phyloP scores from a whole-genome alignment of 208 protist genomes.

The Trypanosomatidae sp. region DNA sequence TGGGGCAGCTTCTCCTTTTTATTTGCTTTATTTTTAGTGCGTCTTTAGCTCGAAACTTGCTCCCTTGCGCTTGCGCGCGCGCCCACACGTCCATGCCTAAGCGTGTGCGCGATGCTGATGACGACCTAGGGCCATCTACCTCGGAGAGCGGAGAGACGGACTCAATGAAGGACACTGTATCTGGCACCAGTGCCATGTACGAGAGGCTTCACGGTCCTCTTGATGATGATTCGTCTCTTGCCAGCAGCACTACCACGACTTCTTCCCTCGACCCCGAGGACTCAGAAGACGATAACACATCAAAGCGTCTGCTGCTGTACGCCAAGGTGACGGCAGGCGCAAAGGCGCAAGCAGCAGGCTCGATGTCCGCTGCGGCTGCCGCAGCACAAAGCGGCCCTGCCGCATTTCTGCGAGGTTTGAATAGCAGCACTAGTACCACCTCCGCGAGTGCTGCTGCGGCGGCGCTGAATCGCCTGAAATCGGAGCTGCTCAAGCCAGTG shows the following conservation, averaged over 20 bases:
- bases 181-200: neutral
- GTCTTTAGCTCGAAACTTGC: neutral
- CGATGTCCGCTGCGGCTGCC: neutral
- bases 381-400: constrained; percentile 1
- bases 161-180: neutral
- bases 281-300: constrained; percentile 33
- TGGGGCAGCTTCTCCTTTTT: neutral
- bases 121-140: neutral
- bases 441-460: constrained; percentile 12
- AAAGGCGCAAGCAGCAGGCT: neutral
- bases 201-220: constrained; percentile 1
- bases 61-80: neutral
- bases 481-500: constrained; percentile 60
- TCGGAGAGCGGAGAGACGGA: neutral
- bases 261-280: constrained; percentile 22
- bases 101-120: constrained; percentile 11
- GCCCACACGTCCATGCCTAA: constrained; percentile 11
- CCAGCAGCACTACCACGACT: constrained; percentile 13
- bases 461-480: constrained; percentile 41
- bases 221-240: constrained; percentile 3
- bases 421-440: neutral
- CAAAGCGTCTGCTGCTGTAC: constrained; percentile 48
- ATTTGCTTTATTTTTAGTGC: neutral
- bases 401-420: constrained; percentile 4
- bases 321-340: constrained; percentile 37